phyloP scores from a whole-genome alignment of 129 eudicot species.

The Pulicaria dysenterica region DNA sequence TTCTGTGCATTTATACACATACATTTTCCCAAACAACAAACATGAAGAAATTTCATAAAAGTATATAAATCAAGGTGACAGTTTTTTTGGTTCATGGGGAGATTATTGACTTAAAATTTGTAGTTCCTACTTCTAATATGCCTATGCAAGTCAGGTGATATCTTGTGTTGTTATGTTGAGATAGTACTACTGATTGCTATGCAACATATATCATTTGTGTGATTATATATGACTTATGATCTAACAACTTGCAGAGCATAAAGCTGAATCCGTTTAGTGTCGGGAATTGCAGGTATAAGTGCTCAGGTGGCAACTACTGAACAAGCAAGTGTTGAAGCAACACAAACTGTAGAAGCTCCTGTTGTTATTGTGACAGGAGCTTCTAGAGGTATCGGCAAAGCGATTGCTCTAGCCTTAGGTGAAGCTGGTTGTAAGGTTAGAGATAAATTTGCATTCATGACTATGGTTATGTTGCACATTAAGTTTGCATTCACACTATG shows the following conservation, averaged over 20 bases:
- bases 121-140: too few relatives aligned
- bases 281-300: conserved; percentile 33
- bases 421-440: conserved; percentile 87
- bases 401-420: conserved; percentile 71
- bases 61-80: too few relatives aligned
- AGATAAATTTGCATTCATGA: not conserved
- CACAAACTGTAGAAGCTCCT: conserved; percentile 62
- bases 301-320: conserved; percentile 57
- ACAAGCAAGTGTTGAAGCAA: conserved; percentile 40
- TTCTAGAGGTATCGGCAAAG: conserved; percentile 90
- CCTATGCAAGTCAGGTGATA: too few relatives aligned
- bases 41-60: too few relatives aligned
- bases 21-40: too few relatives aligned
- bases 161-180: too few relatives aligned
- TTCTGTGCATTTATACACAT: too few relatives aligned
- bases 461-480: not conserved
- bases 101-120: too few relatives aligned
- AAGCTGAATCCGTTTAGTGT: not conserved
- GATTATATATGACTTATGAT: not conserved
- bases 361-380: conserved; percentile 94
- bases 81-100: too few relatives aligned
- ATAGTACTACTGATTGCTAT: too few relatives aligned
- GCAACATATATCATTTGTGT: too few relatives aligned
- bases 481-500: not conserved
- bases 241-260: not conserved